Evolutionary conservation across 1,139 yeast genomes (phyloP), one percentile per base, ranked within the genome.

Genomic region (Scheffersomyces lignicola): DNA sequence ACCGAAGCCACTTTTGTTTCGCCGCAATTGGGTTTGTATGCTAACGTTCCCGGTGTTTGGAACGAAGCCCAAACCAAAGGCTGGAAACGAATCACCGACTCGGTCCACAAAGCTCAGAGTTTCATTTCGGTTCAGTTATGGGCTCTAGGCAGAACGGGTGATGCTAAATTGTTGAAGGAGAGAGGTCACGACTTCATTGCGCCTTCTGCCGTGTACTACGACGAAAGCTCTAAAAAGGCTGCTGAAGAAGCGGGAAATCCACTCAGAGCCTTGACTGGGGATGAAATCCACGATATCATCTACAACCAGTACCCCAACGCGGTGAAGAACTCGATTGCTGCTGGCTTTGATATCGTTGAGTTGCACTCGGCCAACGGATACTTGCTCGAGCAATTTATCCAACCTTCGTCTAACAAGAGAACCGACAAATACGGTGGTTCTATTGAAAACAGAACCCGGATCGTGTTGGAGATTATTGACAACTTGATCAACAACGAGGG

Each of bases 301-400:
- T 42, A 59, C 39, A 55, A 58, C 24, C 54, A 54, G 22, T 74
- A 54, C 43, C 65, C 59, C 1, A 42, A 46, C 3, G 78, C 79
- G 5, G 79, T 80, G 17, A 59, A 60, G 45, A 62, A 63, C 33
- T 75, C 80, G 2, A 43, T 76, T 29, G 63, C 52, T 6, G 83
- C 83, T 3, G 88, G 89, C 10, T 80, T 80, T 41, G 90, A 83
- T 52, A 80, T 79, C 45, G 72, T 83, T 28, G 87, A 83, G 56
- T 52, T 83, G 38, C 90, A 83, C 49, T 65, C 62, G 31, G 90
- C 88, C 11, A 80, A 83, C 56, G 89, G 89, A 10, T 83, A 79
- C 56, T 62, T 83, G 36, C 49, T 80, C 32, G 82, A 81, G 57
- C 80, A 77, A 54, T 82, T 83, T 52, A 52, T 81, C 33, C 56